Base-by-base conservation (phyloP, 202 grass and related monocot species). In the Elaeis oleifera region DNA sequence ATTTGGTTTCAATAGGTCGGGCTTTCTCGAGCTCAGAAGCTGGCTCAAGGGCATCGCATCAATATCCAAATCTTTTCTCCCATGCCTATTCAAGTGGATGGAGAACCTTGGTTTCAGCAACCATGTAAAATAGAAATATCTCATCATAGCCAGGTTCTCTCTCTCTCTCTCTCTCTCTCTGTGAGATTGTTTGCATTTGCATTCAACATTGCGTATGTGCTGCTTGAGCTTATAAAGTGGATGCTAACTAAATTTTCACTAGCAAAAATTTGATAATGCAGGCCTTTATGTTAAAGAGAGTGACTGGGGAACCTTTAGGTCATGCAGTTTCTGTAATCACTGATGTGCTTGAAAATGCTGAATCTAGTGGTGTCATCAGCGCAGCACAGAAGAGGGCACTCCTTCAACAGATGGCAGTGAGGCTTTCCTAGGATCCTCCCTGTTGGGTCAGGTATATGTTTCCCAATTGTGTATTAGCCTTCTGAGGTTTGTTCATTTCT, bases 241-340 rank as follows among this genome's bases (percentile, higher is more conserved):
- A 44, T 44, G 36, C 36, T 13, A 44, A 44, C 8, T 44, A 39
- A 11, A 44, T 44, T 44, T 44, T 13, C 9, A 44, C 36, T 14
- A 13, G 36, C 36, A 44, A 44, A 39, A 28, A 56, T 4, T 63
- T 6, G 53, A 24, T 60, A 97, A 44, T 44, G 1, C 36, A 44
- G 92, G 84, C 84, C 36, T 97, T 97, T 59, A 86, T 97, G 92
- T 78, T 92, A 71, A 97, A 89, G 78, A 92, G 79, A 78, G 83
- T 80, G 54, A 71, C 71, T 0, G 92, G 92, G 78, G 92, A 97
- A 61, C 88, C 88, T 62, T 75, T 92, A 1, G 76, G 84, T 20
- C 84, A 80, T 5, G 84, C 87, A 0, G 92, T 84, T 50, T 87
- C 92, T 3, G 64, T 91, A 69, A 90, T 97, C 70, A 76, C 82